These are phyloP conservation scores for Suhomyces ambrosiae DNA, from an alignment of 1,139 yeast genomes.

Conservation along the genomic window DNA sequence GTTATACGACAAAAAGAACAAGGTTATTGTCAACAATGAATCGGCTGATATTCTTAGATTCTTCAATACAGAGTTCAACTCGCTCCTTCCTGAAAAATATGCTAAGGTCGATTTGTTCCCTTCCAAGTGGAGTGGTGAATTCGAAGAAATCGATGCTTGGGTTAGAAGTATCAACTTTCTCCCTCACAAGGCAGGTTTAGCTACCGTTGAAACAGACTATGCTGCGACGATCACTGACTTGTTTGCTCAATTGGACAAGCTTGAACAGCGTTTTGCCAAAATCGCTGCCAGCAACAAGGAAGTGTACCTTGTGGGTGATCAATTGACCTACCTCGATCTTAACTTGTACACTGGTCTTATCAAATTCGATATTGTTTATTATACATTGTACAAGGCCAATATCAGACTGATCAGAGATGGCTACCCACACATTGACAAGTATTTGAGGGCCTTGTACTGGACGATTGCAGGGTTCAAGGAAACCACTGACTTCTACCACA, in stretches of 20 bases:
- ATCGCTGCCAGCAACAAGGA: conserved; percentile 39
- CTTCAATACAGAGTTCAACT: conserved; percentile 70
- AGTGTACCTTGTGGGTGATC: conserved; percentile 61
- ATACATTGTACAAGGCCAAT: conserved; percentile 93
- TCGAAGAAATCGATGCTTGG: conserved; percentile 83
- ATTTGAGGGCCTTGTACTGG: conserved; percentile 88
- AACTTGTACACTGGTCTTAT: conserved; percentile 78
- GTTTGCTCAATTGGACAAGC: conserved; percentile 71
- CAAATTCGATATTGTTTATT: conserved; percentile 88
- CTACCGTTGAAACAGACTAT: conserved; percentile 81
- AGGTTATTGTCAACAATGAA: conserved; percentile 88
- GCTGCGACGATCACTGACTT: conserved; percentile 67
- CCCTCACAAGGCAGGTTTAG: conserved; percentile 91
- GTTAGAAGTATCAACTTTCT: conserved; percentile 85
- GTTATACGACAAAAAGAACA: conserved; percentile 80
- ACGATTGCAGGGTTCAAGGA: conserved; percentile 70
- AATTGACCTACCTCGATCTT: conserved; percentile 85
- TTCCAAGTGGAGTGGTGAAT: conserved; percentile 46
- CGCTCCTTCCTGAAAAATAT: conserved; percentile 37
- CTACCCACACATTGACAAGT: conserved; percentile 74
- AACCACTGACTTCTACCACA: conserved; percentile 86
- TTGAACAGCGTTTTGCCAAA: conserved; percentile 62
- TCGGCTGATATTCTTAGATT: conserved; percentile 86
- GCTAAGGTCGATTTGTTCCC: conserved; percentile 67
- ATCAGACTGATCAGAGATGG: conserved; percentile 81